These are phyloP conservation scores for Medicago arabica DNA, from an alignment of 306 rosid species.

Conservation along the genomic window DNA sequence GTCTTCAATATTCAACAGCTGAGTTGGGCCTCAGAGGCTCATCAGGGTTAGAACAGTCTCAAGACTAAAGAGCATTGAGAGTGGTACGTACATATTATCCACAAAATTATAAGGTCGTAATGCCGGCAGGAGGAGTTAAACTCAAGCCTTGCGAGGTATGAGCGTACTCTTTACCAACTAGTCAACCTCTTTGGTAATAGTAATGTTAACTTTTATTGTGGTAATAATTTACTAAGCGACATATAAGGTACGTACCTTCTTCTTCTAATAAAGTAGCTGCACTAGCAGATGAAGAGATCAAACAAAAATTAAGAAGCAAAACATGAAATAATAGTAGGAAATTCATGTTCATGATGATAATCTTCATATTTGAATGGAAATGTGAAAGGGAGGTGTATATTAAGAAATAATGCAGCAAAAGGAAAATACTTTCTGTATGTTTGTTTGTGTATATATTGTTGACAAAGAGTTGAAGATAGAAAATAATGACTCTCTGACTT, in stretches of 20 bases:
- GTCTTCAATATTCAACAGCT: background rate
- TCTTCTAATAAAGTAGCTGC: slow-evolving; percentile 40
- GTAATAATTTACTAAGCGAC: background rate
- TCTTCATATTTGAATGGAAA: background rate
- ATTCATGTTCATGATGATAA: no score
- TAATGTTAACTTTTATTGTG: background rate
- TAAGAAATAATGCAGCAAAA: background rate
- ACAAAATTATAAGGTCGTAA: no score
- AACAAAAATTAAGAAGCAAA: slow-evolving; percentile 31
- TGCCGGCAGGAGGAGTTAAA: no score
- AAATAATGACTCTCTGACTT: background rate
- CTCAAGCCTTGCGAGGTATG: background rate
- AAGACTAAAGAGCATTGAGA: no score
- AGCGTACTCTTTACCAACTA: background rate
- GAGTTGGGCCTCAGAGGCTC: background rate
- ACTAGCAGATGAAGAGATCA: slow-evolving; percentile 23
- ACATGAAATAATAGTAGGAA: slow-evolving; percentile 16
- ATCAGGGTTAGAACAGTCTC: background rate
- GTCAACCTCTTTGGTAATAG: background rate
- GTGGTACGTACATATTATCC: no score
- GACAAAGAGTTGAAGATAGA: slow-evolving; percentile 2
- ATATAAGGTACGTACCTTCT: slow-evolving; percentile 38
- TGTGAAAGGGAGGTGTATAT: background rate
- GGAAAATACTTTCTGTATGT: background rate
- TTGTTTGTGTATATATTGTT: background rate